Conservation (phyloP, 192 early-diverging fungal genomes). For the Oehlia diaphana region DNA sequence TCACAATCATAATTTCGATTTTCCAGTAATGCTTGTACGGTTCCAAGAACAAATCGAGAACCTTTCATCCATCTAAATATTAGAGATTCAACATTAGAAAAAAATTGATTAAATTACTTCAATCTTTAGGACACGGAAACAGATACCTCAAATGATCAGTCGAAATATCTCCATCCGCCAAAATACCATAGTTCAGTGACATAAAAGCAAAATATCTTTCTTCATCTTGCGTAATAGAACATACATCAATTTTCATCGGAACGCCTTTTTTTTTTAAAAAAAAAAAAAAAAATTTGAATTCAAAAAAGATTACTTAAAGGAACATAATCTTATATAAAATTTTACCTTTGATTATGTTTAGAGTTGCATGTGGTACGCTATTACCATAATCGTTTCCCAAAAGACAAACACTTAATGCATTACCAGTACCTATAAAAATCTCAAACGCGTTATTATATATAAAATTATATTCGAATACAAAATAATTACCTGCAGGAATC, state of each 20-base stretch:
- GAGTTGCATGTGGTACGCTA: slow-evolving; percentile 35
- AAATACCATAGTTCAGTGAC: slow-evolving; percentile 56
- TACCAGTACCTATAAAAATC: slow-evolving; percentile 41
- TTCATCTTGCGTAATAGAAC: slow-evolving; percentile 52
- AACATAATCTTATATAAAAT: background rate
- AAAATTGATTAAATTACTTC: background rate
- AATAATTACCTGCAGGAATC: slow-evolving; percentile 54
- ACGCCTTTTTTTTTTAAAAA: slow-evolving; percentile 33
- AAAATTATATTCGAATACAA: background rate
- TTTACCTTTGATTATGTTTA: slow-evolving; percentile 46
- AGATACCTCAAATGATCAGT: slow-evolving; percentile 51
- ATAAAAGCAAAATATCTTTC: slow-evolving; percentile 54
- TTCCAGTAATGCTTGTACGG: slow-evolving; percentile 47
- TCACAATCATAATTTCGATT: slow-evolving; percentile 41
- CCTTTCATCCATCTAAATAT: slow-evolving; percentile 55
- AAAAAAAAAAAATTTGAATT: slow-evolving; percentile 24
- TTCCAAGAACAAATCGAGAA: slow-evolving; percentile 41
- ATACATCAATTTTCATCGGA: slow-evolving; percentile 53
- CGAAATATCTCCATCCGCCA: slow-evolving; percentile 58
- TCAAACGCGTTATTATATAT: background rate
- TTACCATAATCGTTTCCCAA: slow-evolving; percentile 50
- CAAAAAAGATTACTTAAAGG: background rate
- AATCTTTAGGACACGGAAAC: background rate
- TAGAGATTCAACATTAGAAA: background rate
- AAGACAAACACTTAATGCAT: slow-evolving; percentile 52